Evolutionary conservation across 495 filamentous ascomycete genomes (phyloP), one percentile per base, ranked within the genome.

Genomic region (Aspergillus leporis): DNA sequence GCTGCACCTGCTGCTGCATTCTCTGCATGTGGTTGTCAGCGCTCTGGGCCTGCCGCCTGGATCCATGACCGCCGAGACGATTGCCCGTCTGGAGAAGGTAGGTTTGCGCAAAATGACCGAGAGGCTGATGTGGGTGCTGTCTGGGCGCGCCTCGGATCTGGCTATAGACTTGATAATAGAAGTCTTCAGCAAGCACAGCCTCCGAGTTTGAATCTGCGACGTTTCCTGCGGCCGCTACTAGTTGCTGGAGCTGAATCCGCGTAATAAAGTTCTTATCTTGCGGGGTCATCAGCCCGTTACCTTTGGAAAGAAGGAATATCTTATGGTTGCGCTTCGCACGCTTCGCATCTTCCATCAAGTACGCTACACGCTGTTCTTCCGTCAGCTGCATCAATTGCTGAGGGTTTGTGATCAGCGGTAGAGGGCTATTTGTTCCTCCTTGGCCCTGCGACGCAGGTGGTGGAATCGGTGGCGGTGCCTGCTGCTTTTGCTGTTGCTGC

Each of bases 191-290:
- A 19, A 96, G 73, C 7, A 89, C 85, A 53, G 90, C 86, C 63
- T 96, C 92, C 0, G 87, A 85, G 41, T 91, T 87, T 28, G 86
- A 78, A 60, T 94, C 91, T 55, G 85, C 90, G 8, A 91, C 82
- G 67, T 91, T 92, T 12, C 93, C 93, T 46, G 92, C 93, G 32
- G 92, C 91, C 5, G 92, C 86, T 46, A 99, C 90, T 25, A 99
- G 83, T 66, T 98, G 95, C 70, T 98, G 95, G 40, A 99, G 81
- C 68, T 99, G 94, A 53, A 99, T 98, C 14, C 95, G 86, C 10
- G 95, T 97, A 58, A 99, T 94, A 70, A 97, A 99, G 67, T 97
- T 99, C 81, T 99, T 99, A 74, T 99, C 94, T 68, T 96, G 92
- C 3, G 95, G 95, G 19, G 95, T 98, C 94, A 99, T 99, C 55